Percentiles rank a stretch among this genome's conserved stretches.
Evolutionary conservation across 192 early-diverging fungal species (phyloP).

Genomic region (Gaertneriomyces semiglobifer): DNA sequence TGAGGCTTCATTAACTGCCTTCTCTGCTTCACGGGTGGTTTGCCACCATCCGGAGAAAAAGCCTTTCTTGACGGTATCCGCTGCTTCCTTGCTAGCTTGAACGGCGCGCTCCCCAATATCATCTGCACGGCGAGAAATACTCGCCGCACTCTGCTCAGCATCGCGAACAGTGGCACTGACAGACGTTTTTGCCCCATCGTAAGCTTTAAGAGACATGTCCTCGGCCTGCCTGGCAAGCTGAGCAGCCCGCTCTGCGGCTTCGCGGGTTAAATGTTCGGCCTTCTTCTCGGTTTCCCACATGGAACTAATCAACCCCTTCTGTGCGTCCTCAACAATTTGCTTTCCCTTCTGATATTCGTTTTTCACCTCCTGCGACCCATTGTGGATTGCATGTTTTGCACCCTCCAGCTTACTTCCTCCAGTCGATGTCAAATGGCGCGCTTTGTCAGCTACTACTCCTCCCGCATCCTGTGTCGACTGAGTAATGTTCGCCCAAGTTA

Average conservation of each 20-base stretch:
- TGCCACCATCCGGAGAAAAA: conserved; percentile 17
- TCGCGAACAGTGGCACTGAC: not conserved
- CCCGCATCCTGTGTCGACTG: not conserved
- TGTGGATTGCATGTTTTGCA: not conserved
- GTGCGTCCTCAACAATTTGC: not conserved
- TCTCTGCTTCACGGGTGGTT: conserved; percentile 8
- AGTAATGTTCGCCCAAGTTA: not conserved
- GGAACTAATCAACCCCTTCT: not conserved
- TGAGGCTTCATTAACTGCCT: conserved; percentile 3
- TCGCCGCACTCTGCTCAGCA: conserved; percentile 13
- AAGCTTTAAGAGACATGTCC: not conserved
- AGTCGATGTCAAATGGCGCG: not conserved
- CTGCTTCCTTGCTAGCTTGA: not conserved
- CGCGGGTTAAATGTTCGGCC: not conserved
- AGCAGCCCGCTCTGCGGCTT: conserved; percentile 1
- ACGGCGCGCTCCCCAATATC: conserved; percentile 8
- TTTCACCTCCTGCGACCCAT: not conserved
- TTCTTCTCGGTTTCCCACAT: not conserved
- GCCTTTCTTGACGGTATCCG: conserved; percentile 6
- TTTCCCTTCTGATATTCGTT: conserved; percentile 3
- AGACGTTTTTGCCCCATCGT: not conserved
- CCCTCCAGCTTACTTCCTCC: not conserved
- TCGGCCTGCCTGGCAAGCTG: conserved; percentile 1
- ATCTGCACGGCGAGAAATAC: conserved; percentile 21
- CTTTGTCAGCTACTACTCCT: not conserved